A percentile compares a stretch with the other conserved stretches of the same genome.
Evolutionary conservation across 768 basidiomycete species (phyloP).

Genomic region (Xerocomus brunneocitrinus): DNA sequence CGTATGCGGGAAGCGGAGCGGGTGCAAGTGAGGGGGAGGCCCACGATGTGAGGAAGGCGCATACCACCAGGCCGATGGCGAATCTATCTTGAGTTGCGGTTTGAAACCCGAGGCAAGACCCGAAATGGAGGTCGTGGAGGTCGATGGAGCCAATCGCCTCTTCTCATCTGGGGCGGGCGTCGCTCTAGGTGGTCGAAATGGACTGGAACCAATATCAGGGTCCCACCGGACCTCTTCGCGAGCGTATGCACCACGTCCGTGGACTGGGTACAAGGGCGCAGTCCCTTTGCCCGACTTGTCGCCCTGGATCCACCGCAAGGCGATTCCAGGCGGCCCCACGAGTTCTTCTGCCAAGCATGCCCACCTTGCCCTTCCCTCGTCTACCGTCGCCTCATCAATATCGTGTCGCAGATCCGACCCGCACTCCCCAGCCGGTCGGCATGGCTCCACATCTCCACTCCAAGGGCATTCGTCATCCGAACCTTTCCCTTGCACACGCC

Average conservation of each 20-base stretch:
- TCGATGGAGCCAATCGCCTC: not conserved
- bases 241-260: not conserved
- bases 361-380: slow-evolving; percentile 22
- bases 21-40: slow-evolving; percentile 1
- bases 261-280: not conserved
- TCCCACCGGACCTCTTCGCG: slow-evolving; percentile 12
- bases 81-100: slow-evolving; percentile 8
- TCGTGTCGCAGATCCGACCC: slow-evolving; percentile 4
- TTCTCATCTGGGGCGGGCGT: not conserved
- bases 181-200: not conserved
- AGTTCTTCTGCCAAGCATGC: slow-evolving; percentile 15
- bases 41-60: slow-evolving; percentile 5
- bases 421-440: not conserved
- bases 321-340: slow-evolving; percentile 17
- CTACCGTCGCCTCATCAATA: slow-evolving; percentile 22
- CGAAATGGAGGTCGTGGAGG: not conserved
- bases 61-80: slow-evolving; percentile 8
- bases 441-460: not conserved
- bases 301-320: slow-evolving; percentile 2
- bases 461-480: not conserved
- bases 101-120: not conserved
- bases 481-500: not conserved
- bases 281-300: not conserved
- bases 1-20: slow-evolving; percentile 13
- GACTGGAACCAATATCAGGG: slow-evolving; percentile 6